Evolutionary conservation across 306 rosid genomes (phyloP), one percentile per base, ranked within the genome.

Genomic region (Hippophae tibetana): DNA sequence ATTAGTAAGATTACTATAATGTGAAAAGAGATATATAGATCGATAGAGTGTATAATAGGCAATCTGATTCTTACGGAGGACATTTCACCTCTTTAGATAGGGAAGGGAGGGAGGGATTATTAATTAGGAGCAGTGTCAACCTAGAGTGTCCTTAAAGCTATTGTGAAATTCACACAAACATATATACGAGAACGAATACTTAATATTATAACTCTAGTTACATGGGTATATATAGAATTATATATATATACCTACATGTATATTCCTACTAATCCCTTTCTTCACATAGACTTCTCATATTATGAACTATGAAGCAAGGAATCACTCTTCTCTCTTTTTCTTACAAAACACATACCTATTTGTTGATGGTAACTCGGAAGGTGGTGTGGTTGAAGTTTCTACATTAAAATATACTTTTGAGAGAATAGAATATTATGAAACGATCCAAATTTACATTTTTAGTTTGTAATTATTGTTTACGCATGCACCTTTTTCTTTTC

Each of bases 21-120:
- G 49, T 51, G 45, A 60, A 56, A 1, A 64, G n/a, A 54, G 59
- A 69, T 64, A 76, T 18, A 18, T 18, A 18, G 23, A 18, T 18
- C 23, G 38, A 57, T 65, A 77, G 95, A 84, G 95, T 84, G 84
- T 79, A 82, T 76, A 85, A 72, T 80, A 71, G 82, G 94, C 87
- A 85, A 84, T 65, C 71, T 66, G 75, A 67, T 72, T 74, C 70
- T 70, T 79, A 66, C 0, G 38, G 38, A 42, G 72, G 90, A 85
- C 86, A 78, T 82, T 81, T 80, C 75, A 88, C 84, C 96, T 85
- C 77, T 76, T 76, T 61, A 54, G 62, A 74, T 50, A 59, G 62
- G 9, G 57, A 43, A 41, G 55, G 67, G 72, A 48, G 55, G 11
- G 6, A 38, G 10, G 68, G 38, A 11, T 8, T 25, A 45, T 56